Evolutionary conservation across 2,329 filamentous ascomycete species (phyloP).

Genomic region (Cadophora sp.): DNA sequence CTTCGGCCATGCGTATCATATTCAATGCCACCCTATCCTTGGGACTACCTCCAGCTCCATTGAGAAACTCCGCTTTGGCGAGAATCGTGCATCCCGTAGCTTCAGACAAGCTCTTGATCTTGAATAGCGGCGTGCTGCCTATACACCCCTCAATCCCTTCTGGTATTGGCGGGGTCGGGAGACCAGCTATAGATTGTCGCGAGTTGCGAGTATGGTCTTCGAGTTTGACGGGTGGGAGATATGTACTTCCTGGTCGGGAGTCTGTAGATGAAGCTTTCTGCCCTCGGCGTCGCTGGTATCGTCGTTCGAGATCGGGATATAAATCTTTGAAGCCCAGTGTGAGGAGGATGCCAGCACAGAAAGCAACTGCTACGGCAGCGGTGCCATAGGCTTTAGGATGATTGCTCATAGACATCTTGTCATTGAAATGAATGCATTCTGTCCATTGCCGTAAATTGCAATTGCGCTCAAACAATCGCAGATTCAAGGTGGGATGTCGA

Average conservation of each 20-base stretch:
- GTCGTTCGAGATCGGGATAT: slow-evolving; percentile 74
- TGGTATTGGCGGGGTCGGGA: slow-evolving; percentile 54
- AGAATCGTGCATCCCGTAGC: slow-evolving; percentile 89
- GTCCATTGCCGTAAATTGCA: slow-evolving; percentile 12
- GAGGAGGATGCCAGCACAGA: slow-evolving; percentile 77
- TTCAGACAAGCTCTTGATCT: slow-evolving; percentile 83
- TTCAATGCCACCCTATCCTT: slow-evolving; percentile 94
- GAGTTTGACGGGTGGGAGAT: slow-evolving; percentile 55
- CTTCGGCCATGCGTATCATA: slow-evolving; percentile 87
- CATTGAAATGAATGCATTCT: slow-evolving; percentile 24
- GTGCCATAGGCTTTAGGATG: slow-evolving; percentile 68
- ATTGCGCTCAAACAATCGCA: slow-evolving; percentile 1
- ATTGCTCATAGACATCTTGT: slow-evolving; percentile 63
- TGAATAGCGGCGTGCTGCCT: slow-evolving; percentile 89
- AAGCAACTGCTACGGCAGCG: slow-evolving; percentile 73
- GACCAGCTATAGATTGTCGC: slow-evolving; percentile 39
- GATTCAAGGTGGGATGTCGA: neutral
- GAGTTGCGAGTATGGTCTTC: slow-evolving; percentile 59
- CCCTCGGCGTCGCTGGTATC: slow-evolving; percentile 59
- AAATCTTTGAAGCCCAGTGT: slow-evolving; percentile 82
- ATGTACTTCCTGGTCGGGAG: slow-evolving; percentile 41
- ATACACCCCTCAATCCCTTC: slow-evolving; percentile 91
- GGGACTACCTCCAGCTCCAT: slow-evolving; percentile 90
- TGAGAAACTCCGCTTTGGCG: slow-evolving; percentile 95
- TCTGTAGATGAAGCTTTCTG: slow-evolving; percentile 33